Conservation (phyloP, 1,284 basidiomycete genomes). For the Puccinia horiana region DNA sequence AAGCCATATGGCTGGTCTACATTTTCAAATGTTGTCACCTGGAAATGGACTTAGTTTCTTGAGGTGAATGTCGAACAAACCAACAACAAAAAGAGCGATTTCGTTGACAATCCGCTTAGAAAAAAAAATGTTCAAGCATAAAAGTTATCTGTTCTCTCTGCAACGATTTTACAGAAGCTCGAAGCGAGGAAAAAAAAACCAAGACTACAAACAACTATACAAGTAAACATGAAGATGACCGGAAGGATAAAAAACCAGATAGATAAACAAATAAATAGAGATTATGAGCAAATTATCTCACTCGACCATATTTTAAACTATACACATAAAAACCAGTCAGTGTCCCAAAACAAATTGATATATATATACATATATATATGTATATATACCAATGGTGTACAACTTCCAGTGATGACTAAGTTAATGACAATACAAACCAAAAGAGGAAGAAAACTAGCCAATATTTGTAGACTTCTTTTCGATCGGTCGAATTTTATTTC, state of each 20-base stretch:
- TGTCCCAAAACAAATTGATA: background rate
- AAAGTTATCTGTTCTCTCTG: no score
- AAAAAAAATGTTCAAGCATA: no score
- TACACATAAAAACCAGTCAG: background rate
- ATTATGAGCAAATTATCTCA: background rate
- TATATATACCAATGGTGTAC: background rate
- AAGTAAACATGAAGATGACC: background rate
- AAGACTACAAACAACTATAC: background rate
- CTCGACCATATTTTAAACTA: background rate
- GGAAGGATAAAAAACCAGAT: background rate
- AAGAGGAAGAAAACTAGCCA: background rate
- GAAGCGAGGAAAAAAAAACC: background rate
- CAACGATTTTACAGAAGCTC: background rate
- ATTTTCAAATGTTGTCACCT: no score
- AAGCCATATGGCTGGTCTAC: no score
- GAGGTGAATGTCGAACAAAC: no score
- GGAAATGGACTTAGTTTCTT: no score
- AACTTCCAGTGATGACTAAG: background rate
- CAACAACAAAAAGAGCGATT: no score
- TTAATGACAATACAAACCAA: background rate
- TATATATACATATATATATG: background rate
- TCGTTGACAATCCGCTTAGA: no score
- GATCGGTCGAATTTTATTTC: conserved; percentile 6
- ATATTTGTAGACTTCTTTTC: background rate
- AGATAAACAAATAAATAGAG: background rate